These are phyloP conservation scores for Akanthomyces muscarius DNA, from an alignment of 2,329 filamentous ascomycete species.

Conservation along the genomic window DNA sequence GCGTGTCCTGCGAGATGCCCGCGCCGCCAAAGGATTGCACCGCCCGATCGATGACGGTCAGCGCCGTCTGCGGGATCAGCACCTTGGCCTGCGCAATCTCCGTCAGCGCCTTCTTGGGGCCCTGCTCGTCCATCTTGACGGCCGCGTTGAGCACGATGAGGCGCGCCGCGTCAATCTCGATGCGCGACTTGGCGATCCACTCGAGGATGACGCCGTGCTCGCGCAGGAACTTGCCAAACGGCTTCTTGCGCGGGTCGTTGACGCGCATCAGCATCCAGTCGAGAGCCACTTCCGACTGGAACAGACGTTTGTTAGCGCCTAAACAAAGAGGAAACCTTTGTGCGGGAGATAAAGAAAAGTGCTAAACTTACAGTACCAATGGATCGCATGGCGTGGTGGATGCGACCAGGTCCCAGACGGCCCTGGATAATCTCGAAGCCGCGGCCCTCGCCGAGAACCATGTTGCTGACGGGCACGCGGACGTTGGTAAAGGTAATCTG, in stretches of 20 bases:
- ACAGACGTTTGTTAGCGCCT: slow-evolving; percentile 2
- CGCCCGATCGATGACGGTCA: slow-evolving; percentile 88
- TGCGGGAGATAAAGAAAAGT: neutral
- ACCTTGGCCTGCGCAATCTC: slow-evolving; percentile 97
- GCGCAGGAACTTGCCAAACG: slow-evolving; percentile 82
- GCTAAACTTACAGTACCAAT: slow-evolving; percentile 67
- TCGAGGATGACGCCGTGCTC: slow-evolving; percentile 94
- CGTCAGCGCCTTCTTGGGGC: slow-evolving; percentile 83
- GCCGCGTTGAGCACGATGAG: slow-evolving; percentile 91
- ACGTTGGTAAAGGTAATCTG: slow-evolving; percentile 89
- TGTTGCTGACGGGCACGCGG: slow-evolving; percentile 75
- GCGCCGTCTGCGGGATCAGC: slow-evolving; percentile 74
- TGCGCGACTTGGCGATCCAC: slow-evolving; percentile 85
- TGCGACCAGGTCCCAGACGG: slow-evolving; percentile 88
- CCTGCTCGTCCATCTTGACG: slow-evolving; percentile 84
- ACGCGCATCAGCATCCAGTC: slow-evolving; percentile 94
- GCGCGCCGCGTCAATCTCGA: slow-evolving; percentile 90
- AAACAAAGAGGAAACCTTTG: too few species aligned
- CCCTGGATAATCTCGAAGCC: slow-evolving; percentile 99
- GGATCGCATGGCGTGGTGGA: slow-evolving; percentile 95
- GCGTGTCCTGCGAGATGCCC: slow-evolving; percentile 91
- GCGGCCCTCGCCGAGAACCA: slow-evolving; percentile 87
- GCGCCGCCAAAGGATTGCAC: slow-evolving; percentile 89
- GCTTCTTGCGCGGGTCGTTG: slow-evolving; percentile 86
- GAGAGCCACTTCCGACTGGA: slow-evolving; percentile 75